These are phyloP conservation scores for Melastoma candidum DNA, from an alignment of 441 rosid genomes.

Conservation along the genomic window DNA sequence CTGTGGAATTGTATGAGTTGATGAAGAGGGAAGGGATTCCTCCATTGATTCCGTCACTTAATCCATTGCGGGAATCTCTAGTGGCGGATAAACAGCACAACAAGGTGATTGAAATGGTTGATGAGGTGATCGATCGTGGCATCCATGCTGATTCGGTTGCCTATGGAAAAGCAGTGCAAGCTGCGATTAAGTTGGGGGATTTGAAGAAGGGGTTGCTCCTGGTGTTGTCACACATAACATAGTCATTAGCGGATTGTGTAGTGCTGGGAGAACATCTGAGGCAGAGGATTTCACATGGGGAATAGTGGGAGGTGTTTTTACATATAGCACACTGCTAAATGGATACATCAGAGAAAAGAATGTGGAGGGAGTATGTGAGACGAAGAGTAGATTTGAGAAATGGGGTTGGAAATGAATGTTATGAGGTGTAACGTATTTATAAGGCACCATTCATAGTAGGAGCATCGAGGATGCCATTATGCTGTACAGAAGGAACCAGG, in stretches of 20 bases:
- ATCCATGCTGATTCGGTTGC: slow-evolving; percentile 40
- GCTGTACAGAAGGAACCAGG: slow-evolving; percentile 46
- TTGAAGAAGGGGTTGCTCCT: slow-evolving; percentile 50
- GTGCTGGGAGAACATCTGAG: slow-evolving; percentile 48
- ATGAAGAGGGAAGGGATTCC: slow-evolving; percentile 35
- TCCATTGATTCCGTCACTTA: slow-evolving; percentile 37
- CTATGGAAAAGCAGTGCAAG: slow-evolving; percentile 55
- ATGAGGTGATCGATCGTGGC: slow-evolving; percentile 34
- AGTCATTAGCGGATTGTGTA: slow-evolving; percentile 60
- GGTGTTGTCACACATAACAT: slow-evolving; percentile 48
- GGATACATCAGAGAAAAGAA: slow-evolving; percentile 52
- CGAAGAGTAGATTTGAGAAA: slow-evolving; percentile 40
- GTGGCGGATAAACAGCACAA: slow-evolving; percentile 29
- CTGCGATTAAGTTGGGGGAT: slow-evolving; percentile 53
- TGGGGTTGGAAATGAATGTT: slow-evolving; percentile 46
- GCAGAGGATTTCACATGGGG: slow-evolving; percentile 58
- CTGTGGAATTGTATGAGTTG: slow-evolving; percentile 27
- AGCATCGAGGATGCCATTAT: slow-evolving; percentile 56
- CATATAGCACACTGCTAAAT: slow-evolving; percentile 50
- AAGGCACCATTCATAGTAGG: slow-evolving; percentile 62
- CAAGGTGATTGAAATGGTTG: slow-evolving; percentile 35
- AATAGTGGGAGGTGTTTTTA: slow-evolving; percentile 42
- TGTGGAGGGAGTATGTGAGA: slow-evolving; percentile 37
- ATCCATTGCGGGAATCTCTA: slow-evolving; percentile 33
- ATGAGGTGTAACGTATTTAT: slow-evolving; percentile 61